phyloP scores from a whole-genome alignment of 306 rosid genomes.

The Vicia villosa region DNA sequence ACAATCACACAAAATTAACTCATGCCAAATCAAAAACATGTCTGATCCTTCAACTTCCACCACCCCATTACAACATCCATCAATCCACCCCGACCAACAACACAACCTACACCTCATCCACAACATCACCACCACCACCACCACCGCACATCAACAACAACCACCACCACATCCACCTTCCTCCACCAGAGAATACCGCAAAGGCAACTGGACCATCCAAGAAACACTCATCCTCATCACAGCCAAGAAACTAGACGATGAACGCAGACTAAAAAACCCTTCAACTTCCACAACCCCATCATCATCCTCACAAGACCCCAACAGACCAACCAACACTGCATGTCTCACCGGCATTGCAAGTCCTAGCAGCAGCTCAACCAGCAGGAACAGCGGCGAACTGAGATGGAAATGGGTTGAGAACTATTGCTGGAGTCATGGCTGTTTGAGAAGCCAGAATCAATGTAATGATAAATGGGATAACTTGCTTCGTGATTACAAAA shows the following conservation, averaged over 20 bases:
- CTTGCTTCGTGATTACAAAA: constrained; percentile 63
- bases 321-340: neutral
- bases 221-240: constrained; percentile 62
- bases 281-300: constrained; percentile 15
- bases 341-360: neutral
- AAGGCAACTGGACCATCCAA: constrained; percentile 69
- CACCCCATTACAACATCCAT: constrained; percentile 45
- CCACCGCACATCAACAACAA: neutral
- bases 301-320: constrained; percentile 1
- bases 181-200: constrained; percentile 54
- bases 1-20: neutral
- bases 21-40: constrained; percentile 53
- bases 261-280: constrained; percentile 40
- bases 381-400: constrained; percentile 52
- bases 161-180: constrained; percentile 29
- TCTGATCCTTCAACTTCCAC: constrained; percentile 68
- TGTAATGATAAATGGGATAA: constrained; percentile 79
- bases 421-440: constrained; percentile 69
- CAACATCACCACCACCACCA: neutral
- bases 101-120: constrained; percentile 32
- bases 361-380: neutral
- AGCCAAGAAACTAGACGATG: constrained; percentile 64
- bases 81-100: constrained; percentile 37
- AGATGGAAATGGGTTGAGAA: constrained; percentile 79
- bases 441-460: constrained; percentile 67